phyloP scores from a whole-genome alignment of 371 early-diverging fungal species.

The Haplosporangium sp. region DNA sequence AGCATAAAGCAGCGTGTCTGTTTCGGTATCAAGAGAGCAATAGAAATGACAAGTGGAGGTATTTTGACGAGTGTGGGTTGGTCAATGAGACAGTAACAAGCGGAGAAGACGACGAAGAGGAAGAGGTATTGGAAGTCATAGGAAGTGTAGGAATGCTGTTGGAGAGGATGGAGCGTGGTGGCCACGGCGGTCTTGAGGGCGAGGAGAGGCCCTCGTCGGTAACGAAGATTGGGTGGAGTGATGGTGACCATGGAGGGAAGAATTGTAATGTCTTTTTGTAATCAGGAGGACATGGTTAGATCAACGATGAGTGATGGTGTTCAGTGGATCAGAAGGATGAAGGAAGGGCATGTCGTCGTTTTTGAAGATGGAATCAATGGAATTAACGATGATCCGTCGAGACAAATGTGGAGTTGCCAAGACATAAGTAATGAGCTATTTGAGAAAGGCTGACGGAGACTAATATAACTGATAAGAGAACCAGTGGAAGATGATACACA shows the following conservation, averaged over 20 bases:
- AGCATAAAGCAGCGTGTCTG: conserved; percentile 55
- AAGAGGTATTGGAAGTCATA: conserved; percentile 53
- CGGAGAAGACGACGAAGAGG: conserved; percentile 24
- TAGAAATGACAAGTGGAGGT: conserved; percentile 8
- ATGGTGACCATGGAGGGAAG: conserved; percentile 8
- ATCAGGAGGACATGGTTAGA: too few species aligned
- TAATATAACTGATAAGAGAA: too few species aligned
- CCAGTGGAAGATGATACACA: too few species aligned
- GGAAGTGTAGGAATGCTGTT: conserved; percentile 26
- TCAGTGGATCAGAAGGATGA: too few species aligned
- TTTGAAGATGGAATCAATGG: too few species aligned
- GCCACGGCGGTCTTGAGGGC: conserved; percentile 14
- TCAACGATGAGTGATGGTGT: too few species aligned
- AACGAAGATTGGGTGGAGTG: conserved; percentile 7
- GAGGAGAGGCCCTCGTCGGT: conserved; percentile 14
- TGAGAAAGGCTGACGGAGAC: too few species aligned
- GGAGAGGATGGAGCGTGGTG: conserved; percentile 8
- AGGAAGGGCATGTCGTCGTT: too few species aligned
- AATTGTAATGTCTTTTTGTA: too few species aligned
- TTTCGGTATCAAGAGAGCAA: conserved; percentile 26
- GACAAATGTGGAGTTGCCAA: too few species aligned
- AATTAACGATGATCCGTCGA: too few species aligned
- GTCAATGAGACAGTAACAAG: conserved; percentile 41
- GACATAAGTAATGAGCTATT: too few species aligned
- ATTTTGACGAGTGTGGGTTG: conserved; percentile 32